A percentile compares a stretch with the other conserved stretches of the same genome.
These are phyloP conservation scores for Xylariaceae sp. DNA, from an alignment of 2,329 filamentous ascomycete species.

Conservation along the genomic window DNA sequence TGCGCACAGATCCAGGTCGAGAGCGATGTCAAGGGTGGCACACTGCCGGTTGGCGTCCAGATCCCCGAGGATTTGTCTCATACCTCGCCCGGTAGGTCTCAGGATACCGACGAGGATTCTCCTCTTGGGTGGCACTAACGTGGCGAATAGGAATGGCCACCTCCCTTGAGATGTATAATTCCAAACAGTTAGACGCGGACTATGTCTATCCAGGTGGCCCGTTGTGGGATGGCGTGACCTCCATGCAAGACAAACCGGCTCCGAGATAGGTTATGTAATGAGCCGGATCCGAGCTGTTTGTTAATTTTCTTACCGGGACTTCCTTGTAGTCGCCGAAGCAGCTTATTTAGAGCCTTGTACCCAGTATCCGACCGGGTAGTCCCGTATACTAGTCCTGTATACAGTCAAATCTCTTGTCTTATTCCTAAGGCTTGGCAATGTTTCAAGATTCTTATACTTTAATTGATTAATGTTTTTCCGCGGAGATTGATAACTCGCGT, in stretches of 20 bases:
- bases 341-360: no score
- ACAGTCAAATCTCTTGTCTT: no score
- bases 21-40: conserved; percentile 3
- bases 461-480: no score
- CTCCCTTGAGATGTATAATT: neutral
- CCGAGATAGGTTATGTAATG: no score
- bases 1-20: conserved; percentile 20
- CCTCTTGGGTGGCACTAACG: neutral
- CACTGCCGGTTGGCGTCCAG: conserved; percentile 12
- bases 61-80: conserved; percentile 14
- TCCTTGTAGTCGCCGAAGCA: no score
- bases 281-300: no score
- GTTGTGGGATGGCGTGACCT: neutral
- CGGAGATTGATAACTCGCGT: no score
- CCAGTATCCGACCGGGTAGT: no score
- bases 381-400: no score
- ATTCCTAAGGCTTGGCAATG: no score
- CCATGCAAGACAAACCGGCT: neutral
- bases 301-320: no score
- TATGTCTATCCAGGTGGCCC: conserved; percentile 5
- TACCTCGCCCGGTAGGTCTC: conserved; percentile 1
- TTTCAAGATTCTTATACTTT: no score
- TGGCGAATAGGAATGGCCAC: neutral
- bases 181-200: neutral
- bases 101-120: neutral